phyloP scores from a whole-genome alignment of 306 rosid genomes.

The Sindora glabra region DNA sequence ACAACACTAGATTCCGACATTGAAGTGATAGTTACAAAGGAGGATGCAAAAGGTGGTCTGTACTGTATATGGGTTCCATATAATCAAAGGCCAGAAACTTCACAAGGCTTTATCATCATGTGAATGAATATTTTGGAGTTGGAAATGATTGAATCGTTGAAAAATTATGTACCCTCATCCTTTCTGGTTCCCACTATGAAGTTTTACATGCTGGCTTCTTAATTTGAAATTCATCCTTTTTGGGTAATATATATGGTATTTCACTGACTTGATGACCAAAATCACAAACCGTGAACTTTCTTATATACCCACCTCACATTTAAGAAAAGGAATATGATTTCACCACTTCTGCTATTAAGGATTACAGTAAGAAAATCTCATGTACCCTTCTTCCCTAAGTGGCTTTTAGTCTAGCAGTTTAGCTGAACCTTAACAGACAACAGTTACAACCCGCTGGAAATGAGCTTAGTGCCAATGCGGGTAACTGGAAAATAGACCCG shows the following conservation, averaged over 20 bases:
- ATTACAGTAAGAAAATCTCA: background rate
- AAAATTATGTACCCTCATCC: background rate
- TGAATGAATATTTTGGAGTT: constrained; percentile 9
- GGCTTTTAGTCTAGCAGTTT: too few relatives aligned
- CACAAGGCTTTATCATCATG: too few relatives aligned
- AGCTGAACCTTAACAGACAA: too few relatives aligned
- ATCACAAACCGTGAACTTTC: too few relatives aligned
- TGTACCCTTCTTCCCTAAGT: too few relatives aligned
- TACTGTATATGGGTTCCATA: background rate
- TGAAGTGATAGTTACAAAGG: constrained; percentile 26
- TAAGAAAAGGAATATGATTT: too few relatives aligned
- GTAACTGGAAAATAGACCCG: too few relatives aligned
- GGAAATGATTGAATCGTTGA: constrained; percentile 22
- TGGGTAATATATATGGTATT: background rate
- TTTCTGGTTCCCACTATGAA: constrained; percentile 12
- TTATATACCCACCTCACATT: too few relatives aligned
- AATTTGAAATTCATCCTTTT: constrained; percentile 5
- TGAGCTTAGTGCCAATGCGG: too few relatives aligned
- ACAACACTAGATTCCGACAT: constrained; percentile 21
- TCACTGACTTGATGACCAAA: background rate
- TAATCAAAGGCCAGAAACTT: constrained; percentile 1
- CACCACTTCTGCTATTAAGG: background rate
- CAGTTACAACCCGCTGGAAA: too few relatives aligned
- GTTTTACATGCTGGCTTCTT: constrained; percentile 1
- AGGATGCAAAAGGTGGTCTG: background rate